Evolutionary conservation across 352 stramenopile species (phyloP).

Genomic region (Phytophthora capsici): DNA sequence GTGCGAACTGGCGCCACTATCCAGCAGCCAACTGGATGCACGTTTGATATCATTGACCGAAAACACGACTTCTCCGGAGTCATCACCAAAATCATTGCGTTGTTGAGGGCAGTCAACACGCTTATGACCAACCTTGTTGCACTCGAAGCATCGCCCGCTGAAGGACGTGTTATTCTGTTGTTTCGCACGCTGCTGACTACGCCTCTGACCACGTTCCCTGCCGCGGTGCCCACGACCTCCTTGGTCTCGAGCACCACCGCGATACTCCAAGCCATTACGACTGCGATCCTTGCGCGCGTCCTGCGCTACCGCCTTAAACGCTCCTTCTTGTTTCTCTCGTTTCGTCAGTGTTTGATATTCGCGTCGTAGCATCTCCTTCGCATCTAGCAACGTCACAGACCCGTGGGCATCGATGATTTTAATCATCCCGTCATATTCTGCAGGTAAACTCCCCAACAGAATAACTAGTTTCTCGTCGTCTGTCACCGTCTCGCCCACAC

Average conservation of each 20-base stretch:
- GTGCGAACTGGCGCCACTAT: conserved; percentile 10
- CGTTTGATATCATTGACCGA: no score
- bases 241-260: conserved; percentile 18
- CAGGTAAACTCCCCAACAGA: conserved; percentile 13
- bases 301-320: conserved; percentile 13
- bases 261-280: no score
- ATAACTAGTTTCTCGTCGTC: conserved; percentile 9
- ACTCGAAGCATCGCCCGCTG: no score
- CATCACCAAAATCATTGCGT: no score
- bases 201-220: no score
- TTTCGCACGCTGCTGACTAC: no score
- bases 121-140: background rate
- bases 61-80: no score
- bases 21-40: conserved; percentile 15
- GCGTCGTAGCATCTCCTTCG: conserved; percentile 33
- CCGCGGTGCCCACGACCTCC: conserved; percentile 20
- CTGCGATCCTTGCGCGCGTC: no score
- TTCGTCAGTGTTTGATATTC: conserved; percentile 15
- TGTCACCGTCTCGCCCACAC: background rate
- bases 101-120: no score
- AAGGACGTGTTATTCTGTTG: no score
- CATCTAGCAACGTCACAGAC: conserved; percentile 14
- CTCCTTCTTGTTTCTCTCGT: conserved; percentile 2
- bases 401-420: conserved; percentile 24
- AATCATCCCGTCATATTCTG: conserved; percentile 33